A percentile compares a stretch with the other conserved stretches of the same genome.
phyloP scores from a whole-genome alignment of 2,329 filamentous ascomycete genomes.

The Fusarium poae region DNA sequence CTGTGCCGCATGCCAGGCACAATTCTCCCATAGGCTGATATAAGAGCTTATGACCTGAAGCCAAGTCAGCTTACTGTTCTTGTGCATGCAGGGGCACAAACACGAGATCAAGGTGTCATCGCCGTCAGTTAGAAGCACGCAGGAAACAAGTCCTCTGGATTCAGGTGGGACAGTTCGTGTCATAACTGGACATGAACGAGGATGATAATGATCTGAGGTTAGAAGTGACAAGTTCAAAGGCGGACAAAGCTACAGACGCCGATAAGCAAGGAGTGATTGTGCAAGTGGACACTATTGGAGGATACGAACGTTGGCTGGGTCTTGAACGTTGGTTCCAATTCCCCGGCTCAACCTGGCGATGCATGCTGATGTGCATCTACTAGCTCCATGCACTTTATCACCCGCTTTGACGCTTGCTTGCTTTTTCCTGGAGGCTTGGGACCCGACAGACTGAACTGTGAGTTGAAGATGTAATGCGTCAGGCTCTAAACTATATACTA shows the following conservation, averaged over 20 bases:
- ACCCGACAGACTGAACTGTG: slow-evolving; percentile 32
- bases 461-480: slow-evolving; percentile 25
- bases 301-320: slow-evolving; percentile 7
- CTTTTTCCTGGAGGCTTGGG: slow-evolving; percentile 24
- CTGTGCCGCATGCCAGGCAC: slow-evolving; percentile 11
- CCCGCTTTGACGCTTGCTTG: slow-evolving; percentile 38
- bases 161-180: slow-evolving; percentile 4
- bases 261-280: background rate
- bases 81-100: background rate
- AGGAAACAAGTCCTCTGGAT: slow-evolving; percentile 4
- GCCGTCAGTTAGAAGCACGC: slow-evolving; percentile 11
- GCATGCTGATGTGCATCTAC: slow-evolving; percentile 23
- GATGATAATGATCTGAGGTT: slow-evolving; percentile 18
- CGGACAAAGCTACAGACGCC: background rate
- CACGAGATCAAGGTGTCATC: background rate
- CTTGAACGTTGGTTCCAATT: slow-evolving; percentile 23
- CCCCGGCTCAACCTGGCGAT: slow-evolving; percentile 12
- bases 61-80: background rate
- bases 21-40: slow-evolving; percentile 22
- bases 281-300: slow-evolving; percentile 5
- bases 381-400: slow-evolving; percentile 16
- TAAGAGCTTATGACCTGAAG: background rate
- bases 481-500: slow-evolving; percentile 2
- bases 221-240: slow-evolving; percentile 15
- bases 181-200: slow-evolving; percentile 10